Evolutionary conservation across 805 yeast genomes (phyloP), one percentile per base, ranked within the genome.

Genomic region (Saturnispora gosingensis): DNA sequence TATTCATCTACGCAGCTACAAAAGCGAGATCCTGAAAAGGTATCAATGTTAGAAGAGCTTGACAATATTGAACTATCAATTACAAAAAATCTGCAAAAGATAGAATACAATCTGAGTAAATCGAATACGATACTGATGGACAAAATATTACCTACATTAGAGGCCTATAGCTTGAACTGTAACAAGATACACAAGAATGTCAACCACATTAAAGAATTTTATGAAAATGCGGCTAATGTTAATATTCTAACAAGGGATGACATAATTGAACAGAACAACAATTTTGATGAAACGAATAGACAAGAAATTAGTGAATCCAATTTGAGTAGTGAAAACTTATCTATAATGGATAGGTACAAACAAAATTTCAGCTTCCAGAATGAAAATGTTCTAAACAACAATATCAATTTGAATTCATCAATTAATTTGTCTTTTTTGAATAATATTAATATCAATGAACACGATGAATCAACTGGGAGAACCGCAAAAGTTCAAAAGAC

Each of bases 61-160:
- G 95, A 88, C 60, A 72, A 78, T 58, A 65, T 87, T 43, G 95
- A 88, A 60, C 95, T 85, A 63, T 85, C 82, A 61, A 85, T 87
- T 42, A 87, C 95, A 0, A 65, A 84, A 49, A 78, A 82, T 5
- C 68, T 89, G 46, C 96, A 88, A 64, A 83, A 82, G 46, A 85
- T 89, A 24, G 96, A 88, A 67, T 75, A 80, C 46, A 83, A 87
- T 60, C 73, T 88, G 47, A 76, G 84, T 11, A 72, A 75, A 43
- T 80, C 90, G 20, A 87, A 85, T 62, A 74, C 80, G 45, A 75
- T 82, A 34, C 79, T 89, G 25, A 80, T 81, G 46, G 84, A 83
- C 54, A 74, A 75, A 42, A 74, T 88, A 30, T 72, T 86, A 32
- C 96, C 96, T 2, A 72, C 78, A 11, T 75, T 88, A 22, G 75